Conservation (phyloP, 1,284 basidiomycete species). For the Retiboletus flavoniger region DNA sequence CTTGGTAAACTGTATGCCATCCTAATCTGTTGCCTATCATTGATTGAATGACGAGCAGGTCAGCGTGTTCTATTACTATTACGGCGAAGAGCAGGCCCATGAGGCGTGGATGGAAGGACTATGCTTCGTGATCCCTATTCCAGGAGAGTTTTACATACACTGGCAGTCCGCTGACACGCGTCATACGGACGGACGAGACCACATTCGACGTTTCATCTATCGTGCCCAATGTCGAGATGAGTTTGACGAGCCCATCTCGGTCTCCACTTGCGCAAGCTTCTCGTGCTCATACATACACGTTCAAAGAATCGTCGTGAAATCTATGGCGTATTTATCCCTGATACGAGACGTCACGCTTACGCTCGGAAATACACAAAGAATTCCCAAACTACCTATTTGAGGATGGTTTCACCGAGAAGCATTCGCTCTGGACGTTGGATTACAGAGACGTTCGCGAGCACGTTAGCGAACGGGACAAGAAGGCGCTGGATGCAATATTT, state of each 20-base stretch:
- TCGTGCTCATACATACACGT: neutral
- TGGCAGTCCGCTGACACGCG: conserved; percentile 71
- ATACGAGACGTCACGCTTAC: conserved; percentile 50
- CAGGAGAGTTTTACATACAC: conserved; percentile 58
- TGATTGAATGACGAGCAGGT: conserved; percentile 36
- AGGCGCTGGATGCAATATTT: conserved; percentile 64
- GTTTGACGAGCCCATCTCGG: neutral
- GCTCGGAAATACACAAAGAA: conserved; percentile 48
- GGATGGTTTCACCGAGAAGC: conserved; percentile 64
- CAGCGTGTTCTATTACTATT: too few species aligned
- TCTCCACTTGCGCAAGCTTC: neutral
- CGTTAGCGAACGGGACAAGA: conserved; percentile 50
- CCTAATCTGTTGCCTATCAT: too few species aligned
- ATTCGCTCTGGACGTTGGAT: conserved; percentile 64
- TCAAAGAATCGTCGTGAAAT: conserved; percentile 61
- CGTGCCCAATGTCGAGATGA: conserved; percentile 43
- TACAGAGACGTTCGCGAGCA: conserved; percentile 60
- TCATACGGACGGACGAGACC: conserved; percentile 62
- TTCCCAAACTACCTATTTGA: conserved; percentile 69
- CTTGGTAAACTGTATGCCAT: too few species aligned
- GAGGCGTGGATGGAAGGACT: conserved; percentile 59
- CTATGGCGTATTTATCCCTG: conserved; percentile 69
- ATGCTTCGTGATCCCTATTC: conserved; percentile 51
- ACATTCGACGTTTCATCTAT: conserved; percentile 55
- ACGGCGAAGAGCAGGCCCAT: too few species aligned